phyloP scores from a whole-genome alignment of 306 rosid genomes.

The Clitoria ternatea region DNA sequence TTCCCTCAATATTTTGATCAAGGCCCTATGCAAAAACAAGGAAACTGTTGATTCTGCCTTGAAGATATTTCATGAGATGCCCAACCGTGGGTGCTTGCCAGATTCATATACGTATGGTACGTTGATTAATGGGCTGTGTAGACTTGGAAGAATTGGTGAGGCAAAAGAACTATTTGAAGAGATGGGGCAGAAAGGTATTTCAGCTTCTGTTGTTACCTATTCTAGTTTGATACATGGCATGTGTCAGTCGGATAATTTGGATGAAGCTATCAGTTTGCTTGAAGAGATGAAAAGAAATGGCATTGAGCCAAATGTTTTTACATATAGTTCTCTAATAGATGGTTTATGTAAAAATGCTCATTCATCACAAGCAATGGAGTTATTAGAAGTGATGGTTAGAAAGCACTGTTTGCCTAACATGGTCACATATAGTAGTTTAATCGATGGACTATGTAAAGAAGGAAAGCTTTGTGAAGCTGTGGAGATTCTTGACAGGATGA shows the following conservation, averaged over 20 bases:
- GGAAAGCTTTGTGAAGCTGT: slow-evolving; percentile 65
- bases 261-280: slow-evolving; percentile 59
- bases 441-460: slow-evolving; percentile 75
- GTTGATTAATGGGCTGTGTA: slow-evolving; percentile 75
- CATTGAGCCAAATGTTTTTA: slow-evolving; percentile 77
- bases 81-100: slow-evolving; percentile 65
- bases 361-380: slow-evolving; percentile 60
- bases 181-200: slow-evolving; percentile 59
- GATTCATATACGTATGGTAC: slow-evolving; percentile 93
- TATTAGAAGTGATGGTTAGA: slow-evolving; percentile 58
- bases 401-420: slow-evolving; percentile 58
- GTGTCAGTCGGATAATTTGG: slow-evolving; percentile 59
- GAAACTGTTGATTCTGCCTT: slow-evolving; percentile 71
- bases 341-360: slow-evolving; percentile 79
- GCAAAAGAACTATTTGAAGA: slow-evolving; percentile 73
- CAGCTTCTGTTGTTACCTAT: slow-evolving; percentile 76
- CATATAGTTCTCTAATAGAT: slow-evolving; percentile 72
- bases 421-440: slow-evolving; percentile 68
- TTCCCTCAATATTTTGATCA: slow-evolving; percentile 77
- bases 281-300: slow-evolving; percentile 60
- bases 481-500: slow-evolving; percentile 88
- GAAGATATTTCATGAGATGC: slow-evolving; percentile 66
- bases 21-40: slow-evolving; percentile 77
- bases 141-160: slow-evolving; percentile 49
- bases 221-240: slow-evolving; percentile 74